Conservation (phyloP, 192 early-diverging fungal genomes). For the Chytriomyces sp. region DNA sequence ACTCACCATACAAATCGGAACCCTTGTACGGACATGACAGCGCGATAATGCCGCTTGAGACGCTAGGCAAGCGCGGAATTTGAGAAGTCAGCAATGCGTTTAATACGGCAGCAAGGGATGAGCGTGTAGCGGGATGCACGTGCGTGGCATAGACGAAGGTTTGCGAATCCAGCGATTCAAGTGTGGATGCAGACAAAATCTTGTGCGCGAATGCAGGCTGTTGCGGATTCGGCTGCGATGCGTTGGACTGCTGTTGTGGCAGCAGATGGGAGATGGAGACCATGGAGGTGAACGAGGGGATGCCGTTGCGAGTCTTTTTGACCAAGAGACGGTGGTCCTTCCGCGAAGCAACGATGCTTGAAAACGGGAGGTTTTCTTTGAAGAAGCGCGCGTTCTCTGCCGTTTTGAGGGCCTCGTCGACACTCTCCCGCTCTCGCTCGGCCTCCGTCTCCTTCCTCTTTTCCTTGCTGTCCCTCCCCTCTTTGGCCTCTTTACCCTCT, state of each 20-base stretch:
- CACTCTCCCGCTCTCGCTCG: neutral
- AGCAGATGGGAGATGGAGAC: neutral
- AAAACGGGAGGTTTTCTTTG: too few relatives aligned
- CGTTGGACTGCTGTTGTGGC: neutral
- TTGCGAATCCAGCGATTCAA: neutral
- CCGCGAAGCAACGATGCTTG: too few relatives aligned
- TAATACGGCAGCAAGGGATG: neutral
- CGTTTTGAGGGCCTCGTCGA: too few relatives aligned
- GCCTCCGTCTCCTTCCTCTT: neutral
- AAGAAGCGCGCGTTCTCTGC: too few relatives aligned
- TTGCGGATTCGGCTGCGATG: neutral
- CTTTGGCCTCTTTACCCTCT: neutral
- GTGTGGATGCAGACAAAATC: neutral
- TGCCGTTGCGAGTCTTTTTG: slow-evolving; percentile 18
- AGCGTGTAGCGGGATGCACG: neutral
- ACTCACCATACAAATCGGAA: neutral
- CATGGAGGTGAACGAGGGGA: slow-evolving; percentile 2
- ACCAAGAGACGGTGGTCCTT: too few relatives aligned
- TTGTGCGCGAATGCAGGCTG: neutral
- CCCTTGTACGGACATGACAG: slow-evolving; percentile 24
- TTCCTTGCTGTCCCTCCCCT: neutral
- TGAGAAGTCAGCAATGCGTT: slow-evolving; percentile 5
- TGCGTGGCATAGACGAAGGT: neutral
- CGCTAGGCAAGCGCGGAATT: neutral
- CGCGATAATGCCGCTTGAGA: slow-evolving; percentile 7